These are phyloP conservation scores for Ascochyta lentis DNA, from an alignment of 2,329 filamentous ascomycete genomes.

Conservation along the genomic window DNA sequence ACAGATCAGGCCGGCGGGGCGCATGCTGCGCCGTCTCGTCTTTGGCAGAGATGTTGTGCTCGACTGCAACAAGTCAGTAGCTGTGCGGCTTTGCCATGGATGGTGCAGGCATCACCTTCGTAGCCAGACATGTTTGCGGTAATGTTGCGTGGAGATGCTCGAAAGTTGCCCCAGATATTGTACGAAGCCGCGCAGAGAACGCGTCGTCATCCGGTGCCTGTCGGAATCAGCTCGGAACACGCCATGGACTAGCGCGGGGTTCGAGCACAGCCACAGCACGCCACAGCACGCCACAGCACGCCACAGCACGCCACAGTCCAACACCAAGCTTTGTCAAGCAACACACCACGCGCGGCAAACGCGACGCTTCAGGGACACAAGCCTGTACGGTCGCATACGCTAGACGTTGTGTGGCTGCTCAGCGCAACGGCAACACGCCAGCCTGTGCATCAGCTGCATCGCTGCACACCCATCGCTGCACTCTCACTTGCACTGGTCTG, in stretches of 20 bases:
- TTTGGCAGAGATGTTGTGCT: constrained; percentile 56
- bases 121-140: constrained; percentile 53
- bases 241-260: constrained; percentile 5
- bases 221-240: not conserved
- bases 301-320: not conserved
- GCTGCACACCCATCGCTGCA: not conserved
- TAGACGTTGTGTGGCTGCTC: too few relatives aligned
- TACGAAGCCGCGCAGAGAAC: constrained; percentile 7
- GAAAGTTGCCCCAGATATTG: not conserved
- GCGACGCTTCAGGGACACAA: not conserved
- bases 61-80: constrained; percentile 48
- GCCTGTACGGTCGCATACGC: not conserved
- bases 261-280: not conserved
- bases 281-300: not conserved
- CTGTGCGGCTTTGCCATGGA: constrained; percentile 15
- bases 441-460: not conserved
- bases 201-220: constrained; percentile 21
- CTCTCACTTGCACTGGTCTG: not conserved
- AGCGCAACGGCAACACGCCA: not conserved
- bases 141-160: constrained; percentile 1
- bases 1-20: constrained; percentile 66
- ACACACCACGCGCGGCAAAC: not conserved
- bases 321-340: not conserved
- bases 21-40: constrained; percentile 46
- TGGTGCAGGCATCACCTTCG: constrained; percentile 47